A percentile compares a stretch with the other conserved stretches of the same genome.
These are phyloP conservation scores for Fistulinella cinereoalba DNA, from an alignment of 1,284 basidiomycete species.

Conservation along the genomic window DNA sequence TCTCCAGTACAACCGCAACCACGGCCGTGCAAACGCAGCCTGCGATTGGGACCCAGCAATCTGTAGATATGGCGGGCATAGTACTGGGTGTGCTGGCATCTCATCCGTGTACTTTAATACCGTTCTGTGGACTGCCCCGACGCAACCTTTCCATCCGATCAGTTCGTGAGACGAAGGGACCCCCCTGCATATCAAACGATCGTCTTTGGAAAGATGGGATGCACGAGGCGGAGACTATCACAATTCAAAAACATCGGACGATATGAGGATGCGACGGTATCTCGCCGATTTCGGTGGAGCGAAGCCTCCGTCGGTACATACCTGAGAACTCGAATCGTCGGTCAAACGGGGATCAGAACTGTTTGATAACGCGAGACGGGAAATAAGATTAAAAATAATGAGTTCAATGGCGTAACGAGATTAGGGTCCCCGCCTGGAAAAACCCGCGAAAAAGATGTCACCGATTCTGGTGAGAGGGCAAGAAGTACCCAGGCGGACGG, in stretches of 20 bases:
- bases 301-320: constrained; percentile 14
- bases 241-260: neutral
- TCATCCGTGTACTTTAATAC: constrained; percentile 17
- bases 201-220: neutral
- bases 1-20: constrained; percentile 15
- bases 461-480: constrained; percentile 10
- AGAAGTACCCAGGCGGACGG: too few species aligned
- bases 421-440: neutral
- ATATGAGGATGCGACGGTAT: neutral
- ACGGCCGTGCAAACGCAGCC: constrained; percentile 5
- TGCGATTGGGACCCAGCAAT: neutral
- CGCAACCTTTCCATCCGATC: constrained; percentile 12
- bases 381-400: constrained; percentile 6
- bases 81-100: neutral
- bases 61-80: constrained; percentile 5
- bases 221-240: neutral
- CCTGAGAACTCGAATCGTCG: constrained; percentile 16
- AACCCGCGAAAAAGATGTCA: constrained; percentile 9
- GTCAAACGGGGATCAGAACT: constrained; percentile 19
- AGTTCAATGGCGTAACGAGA: neutral
- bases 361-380: constrained; percentile 8
- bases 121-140: neutral
- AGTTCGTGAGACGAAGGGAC: neutral
- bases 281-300: constrained; percentile 23
- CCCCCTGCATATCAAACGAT: neutral